A percentile compares a stretch with the other conserved stretches of the same genome.
phyloP scores from a whole-genome alignment of 352 stramenopile species.

The Plasmopara muralis region DNA sequence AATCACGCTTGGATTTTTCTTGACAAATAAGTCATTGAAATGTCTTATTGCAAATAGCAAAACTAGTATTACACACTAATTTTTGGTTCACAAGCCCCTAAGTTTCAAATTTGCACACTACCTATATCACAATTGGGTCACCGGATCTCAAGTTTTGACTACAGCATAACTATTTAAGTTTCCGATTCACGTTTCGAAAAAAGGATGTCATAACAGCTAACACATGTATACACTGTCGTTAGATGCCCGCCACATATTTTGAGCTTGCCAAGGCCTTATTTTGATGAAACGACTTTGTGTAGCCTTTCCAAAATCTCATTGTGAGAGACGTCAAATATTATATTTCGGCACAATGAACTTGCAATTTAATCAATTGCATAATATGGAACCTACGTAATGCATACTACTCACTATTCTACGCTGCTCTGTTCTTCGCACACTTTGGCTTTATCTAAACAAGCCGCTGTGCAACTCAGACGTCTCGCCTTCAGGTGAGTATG shows the following conservation, averaged over 20 bases:
- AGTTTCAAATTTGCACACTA: too few species aligned
- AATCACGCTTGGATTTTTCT: conserved; percentile 3
- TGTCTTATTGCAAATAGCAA: conserved; percentile 4
- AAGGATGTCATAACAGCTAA: neutral
- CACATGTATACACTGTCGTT: neutral
- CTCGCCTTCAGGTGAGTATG: neutral
- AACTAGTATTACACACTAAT: conserved; percentile 1
- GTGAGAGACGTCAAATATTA: neutral
- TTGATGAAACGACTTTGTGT: conserved; percentile 3
- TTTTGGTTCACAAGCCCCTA: neutral
- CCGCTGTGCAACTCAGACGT: conserved; percentile 1
- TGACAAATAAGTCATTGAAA: neutral
- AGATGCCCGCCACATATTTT: conserved; percentile 8
- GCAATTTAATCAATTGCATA: neutral
- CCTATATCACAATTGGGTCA: too few species aligned
- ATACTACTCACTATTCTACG: conserved; percentile 1
- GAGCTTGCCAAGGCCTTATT: neutral
- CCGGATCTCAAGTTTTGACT: too few species aligned
- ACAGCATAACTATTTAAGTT: too few species aligned
- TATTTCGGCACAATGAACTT: neutral
- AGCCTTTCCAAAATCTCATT: conserved; percentile 1
- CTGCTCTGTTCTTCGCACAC: conserved; percentile 2
- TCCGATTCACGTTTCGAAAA: too few species aligned
- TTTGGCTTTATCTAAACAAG: conserved; percentile 8
- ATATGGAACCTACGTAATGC: conserved; percentile 1